These are phyloP conservation scores for Entophlyctis helioformis DNA, from an alignment of 192 early-diverging fungal genomes.

Conservation along the genomic window DNA sequence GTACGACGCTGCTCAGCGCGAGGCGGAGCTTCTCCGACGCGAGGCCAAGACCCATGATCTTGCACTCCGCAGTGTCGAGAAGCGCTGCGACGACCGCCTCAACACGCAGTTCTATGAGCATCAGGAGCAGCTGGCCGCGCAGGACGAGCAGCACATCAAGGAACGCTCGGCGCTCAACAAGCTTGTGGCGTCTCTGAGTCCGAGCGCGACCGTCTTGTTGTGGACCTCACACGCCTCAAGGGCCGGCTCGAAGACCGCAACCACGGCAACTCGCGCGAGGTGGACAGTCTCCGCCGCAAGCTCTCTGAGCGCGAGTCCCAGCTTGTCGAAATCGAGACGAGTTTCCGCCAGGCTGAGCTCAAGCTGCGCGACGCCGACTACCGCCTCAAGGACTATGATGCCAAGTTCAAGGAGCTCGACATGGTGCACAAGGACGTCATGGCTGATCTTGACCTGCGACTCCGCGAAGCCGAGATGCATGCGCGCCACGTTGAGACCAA, in stretches of 20 bases:
- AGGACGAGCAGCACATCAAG: slow-evolving; percentile 25
- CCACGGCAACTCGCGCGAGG: neutral
- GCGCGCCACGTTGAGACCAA: no score
- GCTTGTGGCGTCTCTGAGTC: slow-evolving; percentile 16
- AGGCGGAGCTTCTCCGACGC: slow-evolving; percentile 4
- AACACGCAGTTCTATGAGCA: slow-evolving; percentile 25
- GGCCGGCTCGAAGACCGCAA: slow-evolving; percentile 4
- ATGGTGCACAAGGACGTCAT: no score
- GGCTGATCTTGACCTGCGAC: no score
- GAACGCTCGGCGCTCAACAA: slow-evolving; percentile 20
- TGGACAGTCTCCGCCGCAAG: no score
- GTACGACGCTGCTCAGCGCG: slow-evolving; percentile 13
- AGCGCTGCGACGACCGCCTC: slow-evolving; percentile 7
- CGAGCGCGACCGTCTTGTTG: slow-evolving; percentile 19
- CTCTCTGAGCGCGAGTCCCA: no score
- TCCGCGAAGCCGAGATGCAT: no score
- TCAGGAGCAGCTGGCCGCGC: slow-evolving; percentile 16
- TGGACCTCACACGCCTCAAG: slow-evolving; percentile 13
- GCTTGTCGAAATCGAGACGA: neutral
- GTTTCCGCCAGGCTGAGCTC: neutral
- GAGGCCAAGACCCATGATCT: slow-evolving; percentile 7
- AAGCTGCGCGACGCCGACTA: no score
- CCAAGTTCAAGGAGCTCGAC: no score
- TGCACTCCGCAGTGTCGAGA: slow-evolving; percentile 1
- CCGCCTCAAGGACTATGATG: no score